Conservation (phyloP, 129 eudicot genomes). For the Kitagawia praeruptora region DNA sequence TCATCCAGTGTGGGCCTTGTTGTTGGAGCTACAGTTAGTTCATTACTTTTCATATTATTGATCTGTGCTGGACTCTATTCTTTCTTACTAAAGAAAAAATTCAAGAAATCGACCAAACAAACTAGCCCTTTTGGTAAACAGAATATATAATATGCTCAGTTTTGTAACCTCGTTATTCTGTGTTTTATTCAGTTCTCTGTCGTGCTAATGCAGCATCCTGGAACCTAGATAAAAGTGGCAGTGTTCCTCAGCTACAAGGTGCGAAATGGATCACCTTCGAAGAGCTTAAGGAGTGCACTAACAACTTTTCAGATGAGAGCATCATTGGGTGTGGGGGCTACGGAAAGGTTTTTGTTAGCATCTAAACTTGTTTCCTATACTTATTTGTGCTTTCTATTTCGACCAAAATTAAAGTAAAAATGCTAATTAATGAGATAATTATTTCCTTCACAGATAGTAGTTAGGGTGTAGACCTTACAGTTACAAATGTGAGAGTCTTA, state of each 20-base stretch:
- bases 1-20: slow-evolving; percentile 32
- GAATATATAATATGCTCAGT: background rate
- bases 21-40: slow-evolving; percentile 53
- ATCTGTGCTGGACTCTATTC: slow-evolving; percentile 47
- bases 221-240: slow-evolving; percentile 52
- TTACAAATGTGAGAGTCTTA: no score
- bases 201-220: slow-evolving; percentile 59
- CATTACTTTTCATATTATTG: slow-evolving; percentile 38
- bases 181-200: slow-evolving; percentile 1
- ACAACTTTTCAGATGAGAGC: slow-evolving; percentile 61
- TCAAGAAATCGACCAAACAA: slow-evolving; percentile 27
- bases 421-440: no score
- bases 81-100: slow-evolving; percentile 46
- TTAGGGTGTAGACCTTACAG: no score
- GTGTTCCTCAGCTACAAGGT: slow-evolving; percentile 72
- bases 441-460: no score
- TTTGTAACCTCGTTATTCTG: background rate
- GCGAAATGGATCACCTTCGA: slow-evolving; percentile 73
- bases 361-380: background rate
- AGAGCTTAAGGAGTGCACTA: slow-evolving; percentile 49
- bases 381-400: background rate
- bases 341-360: slow-evolving; percentile 49
- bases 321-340: slow-evolving; percentile 79
- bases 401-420: no score
- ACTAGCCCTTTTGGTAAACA: slow-evolving; percentile 57